Conservation (phyloP, 2,329 filamentous ascomycete genomes). For the Penicillium olsonii region DNA sequence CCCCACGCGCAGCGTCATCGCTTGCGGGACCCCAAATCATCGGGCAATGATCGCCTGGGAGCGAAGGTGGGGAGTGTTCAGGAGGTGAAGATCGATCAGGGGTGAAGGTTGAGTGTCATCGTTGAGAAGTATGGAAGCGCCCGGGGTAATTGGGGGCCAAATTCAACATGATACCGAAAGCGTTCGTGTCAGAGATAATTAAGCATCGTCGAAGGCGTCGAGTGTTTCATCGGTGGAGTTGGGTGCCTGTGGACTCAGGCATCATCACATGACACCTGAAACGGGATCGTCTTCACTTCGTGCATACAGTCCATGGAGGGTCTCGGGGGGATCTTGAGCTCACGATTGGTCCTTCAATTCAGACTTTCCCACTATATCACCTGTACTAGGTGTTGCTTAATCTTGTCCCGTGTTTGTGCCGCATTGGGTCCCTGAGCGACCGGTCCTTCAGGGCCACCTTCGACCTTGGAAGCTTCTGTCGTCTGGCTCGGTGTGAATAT, state of each 20-base stretch:
- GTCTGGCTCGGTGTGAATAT: too few species aligned
- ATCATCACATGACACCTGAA: neutral
- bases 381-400: neutral
- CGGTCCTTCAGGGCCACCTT: too few species aligned
- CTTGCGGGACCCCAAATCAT: constrained; percentile 15
- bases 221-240: neutral
- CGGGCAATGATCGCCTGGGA: constrained; percentile 22
- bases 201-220: neutral
- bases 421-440: too few species aligned
- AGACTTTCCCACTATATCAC: neutral
- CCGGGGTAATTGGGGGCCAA: neutral
- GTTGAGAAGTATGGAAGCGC: too few species aligned
- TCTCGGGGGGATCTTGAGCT: neutral
- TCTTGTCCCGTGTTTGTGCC: neutral
- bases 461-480: too few species aligned
- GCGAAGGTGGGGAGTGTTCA: constrained; percentile 11
- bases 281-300: neutral
- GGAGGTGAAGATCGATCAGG: constrained; percentile 12
- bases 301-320: neutral
- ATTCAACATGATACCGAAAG: neutral
- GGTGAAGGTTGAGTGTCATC: too few species aligned
- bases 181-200: neutral
- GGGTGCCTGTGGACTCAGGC: neutral
- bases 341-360: neutral
- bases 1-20: constrained; percentile 28